These are phyloP conservation scores for Neospora caninum DNA, from an alignment of 169 alveolate genomes.

Conservation along the genomic window DNA sequence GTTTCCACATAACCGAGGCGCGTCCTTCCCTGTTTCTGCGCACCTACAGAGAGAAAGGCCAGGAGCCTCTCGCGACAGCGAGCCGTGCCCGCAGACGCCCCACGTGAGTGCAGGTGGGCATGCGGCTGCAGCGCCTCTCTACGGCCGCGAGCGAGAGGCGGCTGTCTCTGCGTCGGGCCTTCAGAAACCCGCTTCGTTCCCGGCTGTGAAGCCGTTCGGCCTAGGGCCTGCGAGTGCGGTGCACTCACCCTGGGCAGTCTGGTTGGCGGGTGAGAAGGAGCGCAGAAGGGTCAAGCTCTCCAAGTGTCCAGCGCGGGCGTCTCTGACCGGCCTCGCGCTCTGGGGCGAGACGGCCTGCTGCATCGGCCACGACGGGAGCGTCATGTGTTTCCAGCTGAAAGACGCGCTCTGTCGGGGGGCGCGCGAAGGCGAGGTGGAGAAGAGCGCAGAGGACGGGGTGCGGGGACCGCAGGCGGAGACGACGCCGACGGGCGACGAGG, in stretches of 20 bases:
- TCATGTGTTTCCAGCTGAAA: neutral
- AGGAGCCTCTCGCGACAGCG: too few relatives aligned
- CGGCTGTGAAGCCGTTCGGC: neutral
- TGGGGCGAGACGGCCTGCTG: slow-evolving; percentile 23
- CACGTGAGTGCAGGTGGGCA: too few relatives aligned
- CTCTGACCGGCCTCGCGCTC: slow-evolving; percentile 15
- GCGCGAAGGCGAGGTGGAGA: neutral
- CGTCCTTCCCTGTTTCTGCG: too few relatives aligned
- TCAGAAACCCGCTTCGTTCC: neutral
- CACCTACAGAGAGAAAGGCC: too few relatives aligned
- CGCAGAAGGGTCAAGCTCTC: neutral
- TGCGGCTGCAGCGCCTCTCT: too few relatives aligned
- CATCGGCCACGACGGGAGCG: slow-evolving; percentile 31
- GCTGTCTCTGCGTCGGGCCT: too few relatives aligned
- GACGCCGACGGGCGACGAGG: too few relatives aligned
- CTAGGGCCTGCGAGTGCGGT: neutral
- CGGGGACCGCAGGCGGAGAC: too few relatives aligned
- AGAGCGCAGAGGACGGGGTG: too few relatives aligned
- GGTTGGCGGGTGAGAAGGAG: neutral
- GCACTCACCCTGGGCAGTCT: slow-evolving; percentile 11
- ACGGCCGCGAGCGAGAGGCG: too few relatives aligned
- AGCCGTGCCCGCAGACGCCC: too few relatives aligned
- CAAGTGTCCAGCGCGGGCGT: neutral
- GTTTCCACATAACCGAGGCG: too few relatives aligned
- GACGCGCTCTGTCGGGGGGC: neutral